Conservation (phyloP, 2,329 filamentous ascomycete genomes). For the Colletotrichum horii region DNA sequence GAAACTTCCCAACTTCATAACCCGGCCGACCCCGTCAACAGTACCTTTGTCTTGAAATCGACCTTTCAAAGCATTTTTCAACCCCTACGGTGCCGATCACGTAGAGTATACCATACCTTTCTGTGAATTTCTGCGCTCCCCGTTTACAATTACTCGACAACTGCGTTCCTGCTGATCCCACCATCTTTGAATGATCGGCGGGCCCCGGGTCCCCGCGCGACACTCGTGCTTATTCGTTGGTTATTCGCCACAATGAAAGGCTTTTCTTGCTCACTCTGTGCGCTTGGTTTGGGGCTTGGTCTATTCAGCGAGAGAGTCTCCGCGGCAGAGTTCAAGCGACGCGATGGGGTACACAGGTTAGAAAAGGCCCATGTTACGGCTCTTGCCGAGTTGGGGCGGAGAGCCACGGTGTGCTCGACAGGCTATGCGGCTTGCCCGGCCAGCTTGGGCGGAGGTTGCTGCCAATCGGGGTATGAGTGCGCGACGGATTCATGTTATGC, state of each 20-base stretch:
- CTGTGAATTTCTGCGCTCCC: not conserved
- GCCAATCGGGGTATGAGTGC: constrained; percentile 54
- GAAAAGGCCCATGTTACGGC: constrained; percentile 29
- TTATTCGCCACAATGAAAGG: not conserved
- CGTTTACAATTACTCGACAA: not conserved
- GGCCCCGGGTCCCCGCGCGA: not conserved
- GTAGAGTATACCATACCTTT: not conserved
- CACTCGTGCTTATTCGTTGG: not conserved
- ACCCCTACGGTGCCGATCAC: not conserved
- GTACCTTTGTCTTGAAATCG: not conserved
- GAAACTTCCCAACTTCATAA: constrained; percentile 16
- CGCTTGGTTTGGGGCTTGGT: not conserved
- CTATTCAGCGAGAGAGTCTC: not conserved
- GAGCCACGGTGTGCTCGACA: constrained; percentile 28
- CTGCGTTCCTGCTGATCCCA: not conserved
- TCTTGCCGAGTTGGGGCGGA: not conserved
- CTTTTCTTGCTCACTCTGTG: not conserved
- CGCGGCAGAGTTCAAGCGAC: constrained; percentile 31
- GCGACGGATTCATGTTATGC: constrained; percentile 51
- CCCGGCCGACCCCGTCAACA: not conserved
- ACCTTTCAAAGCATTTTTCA: not conserved
- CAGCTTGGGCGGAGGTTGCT: constrained; percentile 51
- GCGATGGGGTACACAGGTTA: constrained; percentile 35
- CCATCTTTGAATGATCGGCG: not conserved
- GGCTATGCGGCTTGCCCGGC: constrained; percentile 39